Base-by-base conservation (phyloP, 805 yeast species). In the Yarrowia sp. region DNA sequence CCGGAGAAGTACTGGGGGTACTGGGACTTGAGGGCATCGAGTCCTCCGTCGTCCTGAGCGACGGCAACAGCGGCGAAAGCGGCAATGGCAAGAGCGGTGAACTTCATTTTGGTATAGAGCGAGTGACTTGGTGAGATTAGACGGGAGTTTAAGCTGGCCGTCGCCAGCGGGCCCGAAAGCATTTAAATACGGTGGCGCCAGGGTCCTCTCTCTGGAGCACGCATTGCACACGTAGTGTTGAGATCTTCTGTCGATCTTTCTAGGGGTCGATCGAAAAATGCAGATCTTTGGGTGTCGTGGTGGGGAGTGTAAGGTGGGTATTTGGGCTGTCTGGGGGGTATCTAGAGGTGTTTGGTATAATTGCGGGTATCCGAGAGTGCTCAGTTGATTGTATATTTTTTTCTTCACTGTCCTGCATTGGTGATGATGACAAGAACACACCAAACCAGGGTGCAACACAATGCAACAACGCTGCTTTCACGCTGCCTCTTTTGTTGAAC, bases 41-140 rank as follows among this genome's bases (percentile, higher is more conserved):
- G 63, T 56, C 63, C 63, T 41, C 63, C 63, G 63, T 56, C 63
- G 63, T 56, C 63, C 63, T 56, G 63, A n/a, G 63, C 63, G 48
- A 41, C 48, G 63, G 26, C 63, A 26, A 56, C 48, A 14, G 63
- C 63, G 38, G 63, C 63, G 22, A 56, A 22, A 38, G 63, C 63
- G 15, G 63, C 63, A 56, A 56, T 56, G 63, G 63, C 63, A 42
- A 56, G 48, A n/a, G 63, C 63, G 63, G 63, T 56, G 63, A 56
- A 56, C 63, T 56, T 56, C 63, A 56, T 56, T 41, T 22, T 41
- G 63, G 7, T 41, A 12, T 38, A 15, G 45, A 55, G 48, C 63
- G 63, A 56, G 48, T 56, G 63, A 56, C 63, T 56, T 22, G 63
- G 63, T 56, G 63, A 56, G 63, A n/a, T 41, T 41, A 41, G 48